Evolutionary conservation across 805 yeast genomes (phyloP).

Genomic region (Sugiyamaella americana): DNA sequence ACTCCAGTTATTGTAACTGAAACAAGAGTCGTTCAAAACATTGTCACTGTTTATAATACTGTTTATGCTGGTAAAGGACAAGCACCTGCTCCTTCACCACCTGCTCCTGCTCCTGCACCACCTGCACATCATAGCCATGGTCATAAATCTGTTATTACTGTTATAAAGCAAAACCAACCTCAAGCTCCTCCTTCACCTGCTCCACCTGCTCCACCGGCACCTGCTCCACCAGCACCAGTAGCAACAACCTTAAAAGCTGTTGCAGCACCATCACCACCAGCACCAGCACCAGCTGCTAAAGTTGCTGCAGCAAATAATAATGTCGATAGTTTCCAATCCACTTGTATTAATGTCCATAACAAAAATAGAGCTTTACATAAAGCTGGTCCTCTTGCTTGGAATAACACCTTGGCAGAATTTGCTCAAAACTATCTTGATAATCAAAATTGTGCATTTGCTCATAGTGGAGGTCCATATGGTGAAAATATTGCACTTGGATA

Average conservation of each 20-base stretch:
- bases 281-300: slow-evolving; percentile 10
- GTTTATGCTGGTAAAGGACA: slow-evolving; percentile 7
- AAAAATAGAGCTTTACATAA: slow-evolving; percentile 24
- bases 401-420: slow-evolving; percentile 41
- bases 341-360: slow-evolving; percentile 23
- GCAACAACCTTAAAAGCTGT: slow-evolving; percentile 3
- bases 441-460: slow-evolving; percentile 50
- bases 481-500: slow-evolving; percentile 80
- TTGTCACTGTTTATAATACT: slow-evolving; percentile 19
- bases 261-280: slow-evolving; percentile 13
- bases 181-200: slow-evolving; percentile 5
- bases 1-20: slow-evolving; percentile 20
- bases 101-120: slow-evolving; percentile 11
- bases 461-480: slow-evolving; percentile 65
- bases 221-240: slow-evolving; percentile 6
- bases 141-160: slow-evolving; percentile 1
- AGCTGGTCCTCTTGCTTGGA: slow-evolving; percentile 48
- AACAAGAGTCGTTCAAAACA: slow-evolving; percentile 13
- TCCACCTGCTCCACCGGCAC: slow-evolving; percentile 1
- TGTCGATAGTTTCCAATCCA: slow-evolving; percentile 13
- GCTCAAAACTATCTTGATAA: slow-evolving; percentile 48
- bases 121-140: slow-evolving; percentile 5
- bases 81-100: slow-evolving; percentile 7
- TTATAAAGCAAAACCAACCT: not conserved
- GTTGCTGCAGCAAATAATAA: slow-evolving; percentile 9